Conservation (phyloP, 1,284 basidiomycete species). For the Apiotrichum gracile region DNA sequence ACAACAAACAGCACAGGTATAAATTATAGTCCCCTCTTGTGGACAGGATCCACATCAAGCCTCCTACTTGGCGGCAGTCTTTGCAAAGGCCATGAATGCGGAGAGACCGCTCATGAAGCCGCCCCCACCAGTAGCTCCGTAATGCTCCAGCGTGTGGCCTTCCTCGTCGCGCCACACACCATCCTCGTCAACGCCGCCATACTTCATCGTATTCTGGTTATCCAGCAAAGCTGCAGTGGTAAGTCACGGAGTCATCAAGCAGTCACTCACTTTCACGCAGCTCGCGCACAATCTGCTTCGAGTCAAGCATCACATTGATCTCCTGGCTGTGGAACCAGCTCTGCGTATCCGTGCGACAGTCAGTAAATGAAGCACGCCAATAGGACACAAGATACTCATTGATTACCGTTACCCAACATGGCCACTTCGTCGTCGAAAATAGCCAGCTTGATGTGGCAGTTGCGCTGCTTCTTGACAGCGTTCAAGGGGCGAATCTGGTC, state of each 20-base stretch:
- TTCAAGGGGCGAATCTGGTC: slow-evolving; percentile 68
- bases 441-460: slow-evolving; percentile 73
- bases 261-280: slow-evolving; percentile 53
- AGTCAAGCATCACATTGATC: slow-evolving; percentile 70
- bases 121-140: slow-evolving; percentile 40
- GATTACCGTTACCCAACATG: slow-evolving; percentile 56
- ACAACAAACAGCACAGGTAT: not conserved
- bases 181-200: slow-evolving; percentile 59
- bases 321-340: slow-evolving; percentile 75
- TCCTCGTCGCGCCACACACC: slow-evolving; percentile 62
- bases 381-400: slow-evolving; percentile 18
- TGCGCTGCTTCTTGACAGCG: slow-evolving; percentile 65
- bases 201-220: slow-evolving; percentile 66
- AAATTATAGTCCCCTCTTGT: not conserved
- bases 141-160: slow-evolving; percentile 49
- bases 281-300: slow-evolving; percentile 55
- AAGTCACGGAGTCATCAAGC: too few relatives aligned
- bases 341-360: slow-evolving; percentile 51
- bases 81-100: slow-evolving; percentile 37
- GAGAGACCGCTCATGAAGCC: slow-evolving; percentile 38
- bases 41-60: not conserved
- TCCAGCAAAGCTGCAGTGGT: slow-evolving; percentile 51
- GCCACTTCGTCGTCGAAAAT: slow-evolving; percentile 64
- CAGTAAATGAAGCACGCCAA: not conserved
- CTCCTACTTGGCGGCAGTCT: slow-evolving; percentile 24